Evolutionary conservation across 129 eudicot genomes (phyloP).

Genomic region (Artemisia tridentata): DNA sequence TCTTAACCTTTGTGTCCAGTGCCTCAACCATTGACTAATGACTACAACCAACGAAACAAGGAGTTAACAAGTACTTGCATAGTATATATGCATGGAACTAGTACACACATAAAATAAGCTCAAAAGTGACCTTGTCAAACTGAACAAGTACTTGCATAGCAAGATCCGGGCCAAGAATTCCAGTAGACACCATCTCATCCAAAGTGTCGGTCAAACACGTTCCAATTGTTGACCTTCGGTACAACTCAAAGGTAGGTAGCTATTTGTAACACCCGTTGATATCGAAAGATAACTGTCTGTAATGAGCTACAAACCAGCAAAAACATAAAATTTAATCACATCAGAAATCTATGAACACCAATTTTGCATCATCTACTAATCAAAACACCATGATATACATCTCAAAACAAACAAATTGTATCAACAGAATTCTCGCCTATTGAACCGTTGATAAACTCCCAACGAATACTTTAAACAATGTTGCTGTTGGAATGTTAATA

Average conservation of each 20-base stretch:
- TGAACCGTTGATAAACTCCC: conserved; percentile 7
- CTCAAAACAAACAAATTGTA: too few relatives aligned
- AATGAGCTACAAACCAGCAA: too few relatives aligned
- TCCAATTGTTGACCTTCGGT: conserved; percentile 88
- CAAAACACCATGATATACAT: too few relatives aligned
- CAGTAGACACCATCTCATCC: conserved; percentile 81
- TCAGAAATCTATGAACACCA: too few relatives aligned
- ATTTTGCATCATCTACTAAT: too few relatives aligned
- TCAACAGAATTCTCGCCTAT: conserved; percentile 54
- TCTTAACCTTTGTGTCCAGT: conserved; percentile 47
- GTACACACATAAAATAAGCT: neutral
- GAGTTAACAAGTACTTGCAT: conserved; percentile 5
- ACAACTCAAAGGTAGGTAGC: conserved; percentile 86
- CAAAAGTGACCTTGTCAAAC: conserved; percentile 65
- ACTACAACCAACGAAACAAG: conserved; percentile 34
- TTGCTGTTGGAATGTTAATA: too few relatives aligned
- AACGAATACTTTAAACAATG: neutral
- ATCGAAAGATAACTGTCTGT: too few relatives aligned
- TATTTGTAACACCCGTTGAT: conserved; percentile 24
- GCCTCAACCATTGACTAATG: conserved; percentile 68
- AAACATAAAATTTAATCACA: too few relatives aligned
- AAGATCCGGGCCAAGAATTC: conserved; percentile 71
- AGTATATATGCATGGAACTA: neutral
- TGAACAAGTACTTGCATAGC: conserved; percentile 95
- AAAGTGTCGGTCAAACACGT: conserved; percentile 92